Conservation (phyloP, 495 filamentous ascomycete genomes). For the Podospora pseudoanserina region DNA sequence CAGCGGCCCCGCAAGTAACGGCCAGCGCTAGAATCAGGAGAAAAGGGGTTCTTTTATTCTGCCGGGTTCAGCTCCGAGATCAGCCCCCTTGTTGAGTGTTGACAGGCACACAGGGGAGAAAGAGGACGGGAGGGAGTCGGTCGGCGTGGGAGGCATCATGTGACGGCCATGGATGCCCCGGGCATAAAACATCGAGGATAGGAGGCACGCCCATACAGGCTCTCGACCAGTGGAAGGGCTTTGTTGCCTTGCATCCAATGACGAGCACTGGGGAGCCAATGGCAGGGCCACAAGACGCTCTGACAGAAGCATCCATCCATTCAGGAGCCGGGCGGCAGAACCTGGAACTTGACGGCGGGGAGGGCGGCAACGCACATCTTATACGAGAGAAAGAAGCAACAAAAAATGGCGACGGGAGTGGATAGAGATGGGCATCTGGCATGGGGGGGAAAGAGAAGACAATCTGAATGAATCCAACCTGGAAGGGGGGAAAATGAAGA, state of each 20-base stretch:
- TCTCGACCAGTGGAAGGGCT: not conserved
- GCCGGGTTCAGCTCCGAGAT: not conserved
- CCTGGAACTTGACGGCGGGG: not conserved
- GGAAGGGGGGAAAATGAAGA: not conserved
- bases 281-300: not conserved
- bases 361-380: not conserved
- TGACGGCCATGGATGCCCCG: not conserved
- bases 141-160: not conserved
- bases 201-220: not conserved
- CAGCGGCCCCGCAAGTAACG: conserved; percentile 9
- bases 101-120: not conserved
- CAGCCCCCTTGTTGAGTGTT: not conserved
- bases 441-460: too few species aligned
- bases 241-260: not conserved
- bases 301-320: not conserved
- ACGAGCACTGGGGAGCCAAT: not conserved
- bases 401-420: not conserved
- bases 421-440: not conserved
- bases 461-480: too few species aligned
- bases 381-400: not conserved
- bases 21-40: conserved; percentile 4
- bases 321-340: not conserved
- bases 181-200: not conserved
- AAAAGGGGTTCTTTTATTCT: not conserved
- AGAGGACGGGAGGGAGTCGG: not conserved